Conservation (phyloP, 805 yeast genomes). For the Ogataea siamensis region DNA sequence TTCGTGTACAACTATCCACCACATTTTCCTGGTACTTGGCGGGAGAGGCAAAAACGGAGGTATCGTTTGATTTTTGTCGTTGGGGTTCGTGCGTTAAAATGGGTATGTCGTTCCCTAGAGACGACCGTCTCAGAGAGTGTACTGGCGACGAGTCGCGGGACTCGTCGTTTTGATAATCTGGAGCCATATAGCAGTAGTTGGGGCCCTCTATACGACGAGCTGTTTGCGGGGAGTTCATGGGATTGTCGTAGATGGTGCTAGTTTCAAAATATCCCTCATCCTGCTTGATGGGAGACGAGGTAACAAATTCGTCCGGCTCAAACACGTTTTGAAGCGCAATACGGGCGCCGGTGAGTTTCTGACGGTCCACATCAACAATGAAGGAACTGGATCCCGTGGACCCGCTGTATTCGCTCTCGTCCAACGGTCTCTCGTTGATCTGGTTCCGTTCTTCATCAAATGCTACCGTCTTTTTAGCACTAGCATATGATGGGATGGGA, state of each 20-base stretch:
- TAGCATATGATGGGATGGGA: slow-evolving; percentile 15
- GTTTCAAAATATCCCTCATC: slow-evolving; percentile 1
- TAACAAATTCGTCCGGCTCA: slow-evolving; percentile 1
- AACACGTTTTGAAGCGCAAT: background rate
- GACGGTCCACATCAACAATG: background rate
- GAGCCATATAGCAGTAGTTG: background rate
- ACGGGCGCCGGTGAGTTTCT: background rate
- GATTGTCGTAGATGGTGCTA: slow-evolving; percentile 5
- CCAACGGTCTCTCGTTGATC: slow-evolving; percentile 1
- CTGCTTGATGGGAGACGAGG: slow-evolving; percentile 5
- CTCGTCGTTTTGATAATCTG: slow-evolving; percentile 4
- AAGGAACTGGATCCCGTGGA: background rate
- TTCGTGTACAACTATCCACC: too few relatives aligned
- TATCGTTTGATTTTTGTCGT: background rate
- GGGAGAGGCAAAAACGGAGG: too few relatives aligned
- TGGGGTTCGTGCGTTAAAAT: background rate
- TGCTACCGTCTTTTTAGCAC: slow-evolving; percentile 13
- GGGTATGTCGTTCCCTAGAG: background rate
- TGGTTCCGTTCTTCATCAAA: slow-evolving; percentile 10
- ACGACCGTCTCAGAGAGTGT: background rate
- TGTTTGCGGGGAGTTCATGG: slow-evolving; percentile 5
- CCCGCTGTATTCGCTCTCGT: slow-evolving; percentile 1
- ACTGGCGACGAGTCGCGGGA: slow-evolving; percentile 4
- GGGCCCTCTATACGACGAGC: background rate
- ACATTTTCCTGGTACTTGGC: too few relatives aligned